Base-by-base conservation (phyloP, 2,329 filamentous ascomycete genomes). In the Microdochium bolleyi region DNA sequence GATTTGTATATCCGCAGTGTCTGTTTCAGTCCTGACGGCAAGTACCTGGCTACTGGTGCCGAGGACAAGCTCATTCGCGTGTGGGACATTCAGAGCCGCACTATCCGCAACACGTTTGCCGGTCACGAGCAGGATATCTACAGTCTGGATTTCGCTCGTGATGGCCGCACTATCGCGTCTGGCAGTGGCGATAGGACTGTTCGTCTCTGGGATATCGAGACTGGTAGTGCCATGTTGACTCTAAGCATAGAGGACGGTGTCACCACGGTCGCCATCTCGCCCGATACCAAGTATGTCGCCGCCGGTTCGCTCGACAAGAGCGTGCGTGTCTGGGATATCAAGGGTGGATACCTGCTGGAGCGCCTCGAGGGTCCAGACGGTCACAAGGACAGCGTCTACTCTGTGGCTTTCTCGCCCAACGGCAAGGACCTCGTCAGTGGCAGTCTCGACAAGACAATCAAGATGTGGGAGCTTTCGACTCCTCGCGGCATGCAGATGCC, bases 71-170 rank as follows among this genome's bases (percentile, higher is more conserved):
- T 96, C 64, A 97, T 99, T 67, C 80, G 94, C 63, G 91, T 99
- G 51, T 99, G 94, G 94, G 94, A 99, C 67, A 97, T 99, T 61
- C 78, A 81, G 52, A 80, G 76, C 53, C 82, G 90, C 61, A 85
- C 83, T 9, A 97, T 99, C 67, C 89, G 91, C 63, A 90, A 94
- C 66, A 90, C 90, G 38, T 97, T 99, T 72, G 80, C 85, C n/a
- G 94, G 94, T 24, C 94, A 99, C 70, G 94, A 99, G 70, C 92
- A 99, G 71, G 94, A 99, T 60, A 99, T 99, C 57, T 97, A 97
- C 72, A 95, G 89, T 4, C 78, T 97, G 3, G 94, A 97, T 71
- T 99, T 96, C 70, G 89, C 92, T 30, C 86, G 90, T 44, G 95
- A 96, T 62, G 92, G 92, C 37, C 87, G 90, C 52, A 91, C 91